Evolutionary conservation across 495 filamentous ascomycete species (phyloP).

Genomic region (Friedmanniomyces simplex): DNA sequence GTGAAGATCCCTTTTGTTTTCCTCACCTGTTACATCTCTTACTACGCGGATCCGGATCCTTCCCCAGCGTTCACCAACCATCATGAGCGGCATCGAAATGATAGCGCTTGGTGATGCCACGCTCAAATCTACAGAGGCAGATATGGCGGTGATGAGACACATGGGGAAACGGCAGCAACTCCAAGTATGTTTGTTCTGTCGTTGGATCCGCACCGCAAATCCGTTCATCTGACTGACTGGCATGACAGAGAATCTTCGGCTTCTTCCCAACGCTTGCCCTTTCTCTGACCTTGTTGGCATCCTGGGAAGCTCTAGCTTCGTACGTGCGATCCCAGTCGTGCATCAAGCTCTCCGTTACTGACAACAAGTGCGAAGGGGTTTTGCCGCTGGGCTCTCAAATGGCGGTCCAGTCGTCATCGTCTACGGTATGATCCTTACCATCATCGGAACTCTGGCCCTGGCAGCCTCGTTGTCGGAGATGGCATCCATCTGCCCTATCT

Average conservation of each 20-base stretch:
- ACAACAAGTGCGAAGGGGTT: neutral
- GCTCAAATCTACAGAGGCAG: no score
- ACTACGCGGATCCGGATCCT: no score
- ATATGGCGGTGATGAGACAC: no score
- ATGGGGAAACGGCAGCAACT: no score
- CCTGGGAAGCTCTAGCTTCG: constrained; percentile 2
- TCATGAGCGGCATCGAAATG: no score
- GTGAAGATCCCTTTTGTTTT: no score
- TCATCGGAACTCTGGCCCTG: constrained; percentile 1
- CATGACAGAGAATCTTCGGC: neutral
- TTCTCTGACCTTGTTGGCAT: neutral
- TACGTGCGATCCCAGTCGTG: neutral
- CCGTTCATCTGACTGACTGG: no score
- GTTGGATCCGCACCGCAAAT: no score
- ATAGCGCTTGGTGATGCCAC: no score
- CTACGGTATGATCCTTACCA: constrained; percentile 1
- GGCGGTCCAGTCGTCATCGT: constrained; percentile 2
- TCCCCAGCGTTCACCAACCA: no score
- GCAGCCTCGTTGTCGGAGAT: constrained; percentile 17
- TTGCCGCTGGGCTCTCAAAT: neutral
- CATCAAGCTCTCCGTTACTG: neutral
- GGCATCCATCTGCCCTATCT: constrained; percentile 12
- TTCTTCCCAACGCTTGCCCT: constrained; percentile 4
- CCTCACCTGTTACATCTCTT: no score
- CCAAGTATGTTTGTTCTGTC: no score